Conservation (phyloP, 2,329 filamentous ascomycete species). For the Exophiala sp. region DNA sequence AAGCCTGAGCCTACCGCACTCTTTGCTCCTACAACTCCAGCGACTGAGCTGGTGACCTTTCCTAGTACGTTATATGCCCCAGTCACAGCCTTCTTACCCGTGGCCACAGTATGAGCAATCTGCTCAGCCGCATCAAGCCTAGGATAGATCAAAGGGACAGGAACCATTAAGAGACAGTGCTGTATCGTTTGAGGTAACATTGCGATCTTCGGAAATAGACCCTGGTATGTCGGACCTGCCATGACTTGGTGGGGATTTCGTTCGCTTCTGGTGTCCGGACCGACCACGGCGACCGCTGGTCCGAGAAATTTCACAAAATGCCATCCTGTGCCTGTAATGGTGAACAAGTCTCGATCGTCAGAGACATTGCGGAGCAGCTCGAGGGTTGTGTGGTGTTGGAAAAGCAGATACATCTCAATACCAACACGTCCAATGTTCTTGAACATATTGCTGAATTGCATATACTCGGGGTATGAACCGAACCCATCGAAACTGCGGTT, state of each 20-base stretch:
- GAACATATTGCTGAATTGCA: constrained; percentile 97
- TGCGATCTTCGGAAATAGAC: constrained; percentile 92
- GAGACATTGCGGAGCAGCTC: constrained; percentile 87
- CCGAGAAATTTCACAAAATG: constrained; percentile 97
- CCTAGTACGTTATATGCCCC: constrained; percentile 94
- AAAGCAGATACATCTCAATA: constrained; percentile 95
- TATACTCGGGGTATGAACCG: constrained; percentile 94
- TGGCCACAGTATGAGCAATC: constrained; percentile 84
- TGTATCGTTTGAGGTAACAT: constrained; percentile 88
- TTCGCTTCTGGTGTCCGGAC: constrained; percentile 88
- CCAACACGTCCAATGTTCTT: constrained; percentile 96
- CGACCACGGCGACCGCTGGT: constrained; percentile 83
- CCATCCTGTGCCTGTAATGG: constrained; percentile 95
- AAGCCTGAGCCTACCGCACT: constrained; percentile 90
- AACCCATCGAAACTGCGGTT: constrained; percentile 82
- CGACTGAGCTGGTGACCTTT: constrained; percentile 90
- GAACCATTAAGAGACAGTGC: constrained; percentile 94
- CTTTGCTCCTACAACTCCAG: constrained; percentile 92
- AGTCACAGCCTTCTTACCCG: constrained; percentile 94
- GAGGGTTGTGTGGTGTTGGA: constrained; percentile 95
- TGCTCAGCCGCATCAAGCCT: constrained; percentile 88
- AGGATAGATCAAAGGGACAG: constrained; percentile 86
- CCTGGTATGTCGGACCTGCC: constrained; percentile 94
- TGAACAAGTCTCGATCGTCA: constrained; percentile 89
- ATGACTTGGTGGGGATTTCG: constrained; percentile 86